Evolutionary conservation across 768 basidiomycete genomes (phyloP).

Genomic region (Suillus ampliporus): DNA sequence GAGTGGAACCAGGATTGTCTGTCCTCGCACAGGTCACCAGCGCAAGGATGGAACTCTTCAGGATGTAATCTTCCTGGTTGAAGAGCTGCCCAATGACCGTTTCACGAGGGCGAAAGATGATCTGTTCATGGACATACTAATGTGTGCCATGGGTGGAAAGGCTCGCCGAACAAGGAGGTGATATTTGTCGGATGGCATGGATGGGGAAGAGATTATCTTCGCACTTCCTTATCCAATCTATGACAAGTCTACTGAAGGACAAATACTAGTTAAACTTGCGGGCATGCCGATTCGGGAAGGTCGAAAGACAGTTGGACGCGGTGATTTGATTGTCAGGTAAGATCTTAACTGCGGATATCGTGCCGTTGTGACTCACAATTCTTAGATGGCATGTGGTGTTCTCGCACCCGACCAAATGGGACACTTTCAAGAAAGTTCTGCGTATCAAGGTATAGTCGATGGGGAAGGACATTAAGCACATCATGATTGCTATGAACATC

Average conservation of each 20-base stretch:
- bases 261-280: conserved; percentile 56
- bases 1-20: conserved; percentile 62
- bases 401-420: conserved; percentile 38
- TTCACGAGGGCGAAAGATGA: conserved; percentile 64
- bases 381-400: conserved; percentile 40
- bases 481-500: conserved; percentile 28
- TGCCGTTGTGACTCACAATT: background rate
- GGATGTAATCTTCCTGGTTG: conserved; percentile 70
- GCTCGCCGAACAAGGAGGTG: conserved; percentile 51
- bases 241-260: conserved; percentile 54
- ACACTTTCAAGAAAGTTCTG: conserved; percentile 35
- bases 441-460: conserved; percentile 31
- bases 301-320: conserved; percentile 57
- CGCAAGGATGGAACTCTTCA: conserved; percentile 59
- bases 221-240: conserved; percentile 57
- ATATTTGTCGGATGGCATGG: conserved; percentile 59
- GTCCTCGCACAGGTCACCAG: conserved; percentile 70
- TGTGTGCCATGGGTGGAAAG: conserved; percentile 61
- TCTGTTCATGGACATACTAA: conserved; percentile 56
- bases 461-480: conserved; percentile 16
- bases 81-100: conserved; percentile 60
- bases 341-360: conserved; percentile 25
- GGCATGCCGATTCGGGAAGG: conserved; percentile 73
- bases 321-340: conserved; percentile 69
- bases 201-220: conserved; percentile 58